Evolutionary conservation across 1,139 yeast genomes (phyloP).

Genomic region (Blastobotrys indianensis): DNA sequence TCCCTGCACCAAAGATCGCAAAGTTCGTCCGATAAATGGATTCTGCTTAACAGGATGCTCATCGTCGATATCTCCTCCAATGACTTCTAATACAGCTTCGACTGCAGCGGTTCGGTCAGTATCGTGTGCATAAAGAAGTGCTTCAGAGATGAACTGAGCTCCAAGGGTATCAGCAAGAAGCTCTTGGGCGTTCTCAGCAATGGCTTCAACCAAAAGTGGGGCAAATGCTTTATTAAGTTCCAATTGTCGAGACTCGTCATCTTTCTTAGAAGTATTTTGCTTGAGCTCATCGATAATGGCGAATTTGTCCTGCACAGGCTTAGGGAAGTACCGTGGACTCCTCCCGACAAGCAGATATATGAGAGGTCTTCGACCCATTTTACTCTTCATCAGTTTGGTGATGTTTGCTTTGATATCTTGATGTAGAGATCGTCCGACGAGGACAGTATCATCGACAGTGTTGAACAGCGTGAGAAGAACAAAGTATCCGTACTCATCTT

Average conservation of each 20-base stretch:
- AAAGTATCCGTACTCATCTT: slow-evolving; percentile 79
- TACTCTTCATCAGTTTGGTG: slow-evolving; percentile 57
- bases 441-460: slow-evolving; percentile 91
- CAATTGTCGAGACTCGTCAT: slow-evolving; percentile 63
- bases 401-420: slow-evolving; percentile 53
- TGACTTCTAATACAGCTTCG: slow-evolving; percentile 48
- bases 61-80: slow-evolving; percentile 37
- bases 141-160: slow-evolving; percentile 75
- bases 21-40: slow-evolving; percentile 70
- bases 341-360: slow-evolving; percentile 74
- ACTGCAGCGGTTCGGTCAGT: slow-evolving; percentile 48
- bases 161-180: slow-evolving; percentile 69
- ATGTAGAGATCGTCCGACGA: slow-evolving; percentile 66
- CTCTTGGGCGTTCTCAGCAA: slow-evolving; percentile 44
- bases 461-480: slow-evolving; percentile 75
- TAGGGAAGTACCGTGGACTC: slow-evolving; percentile 78
- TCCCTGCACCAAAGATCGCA: slow-evolving; percentile 68
- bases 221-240: slow-evolving; percentile 65
- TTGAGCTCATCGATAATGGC: slow-evolving; percentile 60
- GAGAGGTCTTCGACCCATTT: slow-evolving; percentile 85
- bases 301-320: slow-evolving; percentile 56
- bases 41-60: slow-evolving; percentile 55
- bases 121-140: slow-evolving; percentile 53
- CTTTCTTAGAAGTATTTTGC: slow-evolving; percentile 65
- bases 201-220: slow-evolving; percentile 56